Conservation (phyloP, 495 filamentous ascomycete species). For the Neurospora sp. region DNA sequence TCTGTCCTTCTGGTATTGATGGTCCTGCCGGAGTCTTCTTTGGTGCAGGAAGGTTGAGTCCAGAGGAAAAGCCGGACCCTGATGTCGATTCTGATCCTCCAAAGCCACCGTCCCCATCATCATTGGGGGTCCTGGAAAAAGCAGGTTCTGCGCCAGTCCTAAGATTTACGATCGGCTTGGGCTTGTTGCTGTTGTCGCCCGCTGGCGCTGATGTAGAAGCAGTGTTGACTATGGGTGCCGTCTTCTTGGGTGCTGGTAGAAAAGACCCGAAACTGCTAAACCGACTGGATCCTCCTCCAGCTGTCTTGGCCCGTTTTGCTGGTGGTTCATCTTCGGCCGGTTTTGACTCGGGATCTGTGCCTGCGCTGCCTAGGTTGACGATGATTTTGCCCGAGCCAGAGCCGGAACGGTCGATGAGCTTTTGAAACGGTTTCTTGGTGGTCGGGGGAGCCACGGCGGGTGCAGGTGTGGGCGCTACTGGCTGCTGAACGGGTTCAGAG, state of each 20-base stretch:
- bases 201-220: neutral
- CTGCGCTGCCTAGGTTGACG: constrained; percentile 51
- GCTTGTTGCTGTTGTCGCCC: constrained; percentile 25
- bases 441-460: constrained; percentile 19
- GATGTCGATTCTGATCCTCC: constrained; percentile 5
- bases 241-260: constrained; percentile 73
- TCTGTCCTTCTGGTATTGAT: constrained; percentile 34
- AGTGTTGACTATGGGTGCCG: constrained; percentile 12
- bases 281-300: constrained; percentile 33
- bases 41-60: constrained; percentile 18
- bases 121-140: constrained; percentile 52
- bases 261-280: constrained; percentile 77
- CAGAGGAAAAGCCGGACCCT: constrained; percentile 1
- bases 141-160: constrained; percentile 72
- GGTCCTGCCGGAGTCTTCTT: constrained; percentile 20
- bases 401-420: constrained; percentile 68
- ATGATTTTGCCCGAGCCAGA: constrained; percentile 57
- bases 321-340: constrained; percentile 47
- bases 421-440: constrained; percentile 51
- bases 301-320: constrained; percentile 56
- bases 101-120: constrained; percentile 13
- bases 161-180: constrained; percentile 49
- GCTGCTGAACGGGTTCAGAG: constrained; percentile 49
- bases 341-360: constrained; percentile 19
- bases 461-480: constrained; percentile 10